Percentiles rank a stretch among this genome's conserved stretches.
phyloP scores from a whole-genome alignment of 768 basidiomycete species.

The Lentinula edodes region DNA sequence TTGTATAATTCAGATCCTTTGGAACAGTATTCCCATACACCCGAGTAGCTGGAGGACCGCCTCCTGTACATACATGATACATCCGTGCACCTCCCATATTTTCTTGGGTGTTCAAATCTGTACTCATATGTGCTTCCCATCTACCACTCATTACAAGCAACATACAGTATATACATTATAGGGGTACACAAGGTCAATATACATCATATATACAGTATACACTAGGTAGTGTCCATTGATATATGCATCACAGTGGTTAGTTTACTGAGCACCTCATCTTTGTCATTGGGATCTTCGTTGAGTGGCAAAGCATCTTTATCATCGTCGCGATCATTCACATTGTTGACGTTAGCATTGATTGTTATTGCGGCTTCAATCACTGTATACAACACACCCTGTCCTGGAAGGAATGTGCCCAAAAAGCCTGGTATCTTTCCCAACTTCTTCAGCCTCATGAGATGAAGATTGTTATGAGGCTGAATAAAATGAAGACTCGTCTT shows the following conservation, averaged over 20 bases:
- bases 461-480: background rate
- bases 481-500: no score
- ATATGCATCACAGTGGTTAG: background rate
- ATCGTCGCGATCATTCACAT: background rate
- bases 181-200: background rate
- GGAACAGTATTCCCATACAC: background rate
- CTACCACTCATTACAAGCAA: background rate
- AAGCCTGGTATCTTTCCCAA: background rate
- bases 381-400: background rate
- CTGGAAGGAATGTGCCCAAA: background rate
- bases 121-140: no score
- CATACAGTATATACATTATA: background rate
- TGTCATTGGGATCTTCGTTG: background rate
- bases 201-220: background rate
- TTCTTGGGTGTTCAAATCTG: no score
- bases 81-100: no score
- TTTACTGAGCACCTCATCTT: background rate
- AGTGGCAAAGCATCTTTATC: background rate
- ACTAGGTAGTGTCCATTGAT: background rate
- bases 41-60: background rate
- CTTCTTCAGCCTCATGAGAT: background rate
- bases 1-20: background rate
- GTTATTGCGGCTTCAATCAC: background rate
- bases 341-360: no score
- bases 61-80: no score